These are phyloP conservation scores for Sphagnum contortum DNA, from an alignment of 225 moss, liverwort and hornwort genomes.

Conservation along the genomic window DNA sequence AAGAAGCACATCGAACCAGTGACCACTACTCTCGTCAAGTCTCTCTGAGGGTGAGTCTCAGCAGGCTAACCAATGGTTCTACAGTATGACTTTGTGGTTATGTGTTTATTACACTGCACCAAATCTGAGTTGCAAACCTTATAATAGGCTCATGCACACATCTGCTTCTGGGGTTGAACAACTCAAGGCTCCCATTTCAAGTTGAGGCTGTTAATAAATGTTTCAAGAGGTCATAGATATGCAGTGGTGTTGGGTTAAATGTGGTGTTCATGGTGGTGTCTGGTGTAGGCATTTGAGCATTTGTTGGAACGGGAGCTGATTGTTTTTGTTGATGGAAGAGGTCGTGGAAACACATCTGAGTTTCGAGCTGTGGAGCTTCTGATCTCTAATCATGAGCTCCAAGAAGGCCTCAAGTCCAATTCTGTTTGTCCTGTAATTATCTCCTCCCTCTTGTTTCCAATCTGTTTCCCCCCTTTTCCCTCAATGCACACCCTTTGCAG, in stretches of 20 bases:
- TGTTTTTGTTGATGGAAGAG: conserved; percentile 55
- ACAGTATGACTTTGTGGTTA: neutral
- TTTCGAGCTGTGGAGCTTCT: conserved; percentile 78
- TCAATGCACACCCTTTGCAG: too few species aligned
- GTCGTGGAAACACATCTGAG: conserved; percentile 68
- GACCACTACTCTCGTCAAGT: conserved; percentile 83
- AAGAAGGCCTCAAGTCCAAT: conserved; percentile 60
- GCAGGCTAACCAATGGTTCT: neutral
- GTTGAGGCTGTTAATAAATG: neutral
- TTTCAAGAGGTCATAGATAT: neutral
- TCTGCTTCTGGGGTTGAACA: neutral
- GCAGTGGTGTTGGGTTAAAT: too few species aligned
- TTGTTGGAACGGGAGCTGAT: conserved; percentile 75
- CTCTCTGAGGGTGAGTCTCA: conserved; percentile 49
- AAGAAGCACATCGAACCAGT: conserved; percentile 69
- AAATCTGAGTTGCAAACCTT: too few species aligned
- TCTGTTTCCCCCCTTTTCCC: too few species aligned
- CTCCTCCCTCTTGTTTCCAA: neutral
- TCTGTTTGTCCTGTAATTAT: conserved; percentile 67
- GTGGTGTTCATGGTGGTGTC: neutral
- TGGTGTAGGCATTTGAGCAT: conserved; percentile 79
- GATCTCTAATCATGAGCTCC: conserved; percentile 73
- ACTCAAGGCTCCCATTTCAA: neutral
- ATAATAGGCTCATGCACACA: neutral
- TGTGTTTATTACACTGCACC: neutral